A percentile compares a stretch with the other conserved stretches of the same genome.
These are phyloP conservation scores for Bombardia bombarda DNA, from an alignment of 495 filamentous ascomycete genomes.

Conservation along the genomic window DNA sequence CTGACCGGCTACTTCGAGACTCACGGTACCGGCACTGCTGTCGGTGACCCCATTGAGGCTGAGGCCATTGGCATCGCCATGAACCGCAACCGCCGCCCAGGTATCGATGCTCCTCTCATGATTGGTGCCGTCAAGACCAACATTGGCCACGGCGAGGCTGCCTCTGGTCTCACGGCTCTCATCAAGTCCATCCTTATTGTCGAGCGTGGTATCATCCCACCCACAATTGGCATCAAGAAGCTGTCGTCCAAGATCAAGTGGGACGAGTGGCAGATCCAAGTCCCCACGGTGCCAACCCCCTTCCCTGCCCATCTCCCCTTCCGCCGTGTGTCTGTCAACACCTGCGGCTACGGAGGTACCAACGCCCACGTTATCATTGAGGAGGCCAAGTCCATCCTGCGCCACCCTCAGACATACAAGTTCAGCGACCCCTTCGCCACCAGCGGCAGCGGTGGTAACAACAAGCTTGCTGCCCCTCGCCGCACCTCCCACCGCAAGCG, in stretches of 20 bases:
- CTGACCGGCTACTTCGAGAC: constrained; percentile 29
- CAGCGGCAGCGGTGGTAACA: too few relatives aligned
- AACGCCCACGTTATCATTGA: constrained; percentile 49
- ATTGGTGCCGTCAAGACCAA: constrained; percentile 39
- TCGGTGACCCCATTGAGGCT: constrained; percentile 27
- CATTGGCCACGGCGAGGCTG: constrained; percentile 33
- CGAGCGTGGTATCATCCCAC: constrained; percentile 28
- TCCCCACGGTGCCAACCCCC: background rate
- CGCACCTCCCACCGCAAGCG: too few relatives aligned
- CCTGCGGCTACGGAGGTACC: constrained; percentile 47
- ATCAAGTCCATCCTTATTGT: constrained; percentile 31
- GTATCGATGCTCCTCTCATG: too few relatives aligned
- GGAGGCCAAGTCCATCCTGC: background rate
- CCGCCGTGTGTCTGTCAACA: constrained; percentile 41
- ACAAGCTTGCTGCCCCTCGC: too few relatives aligned
- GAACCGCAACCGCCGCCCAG: background rate
- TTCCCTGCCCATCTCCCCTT: background rate
- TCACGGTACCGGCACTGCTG: constrained; percentile 22
- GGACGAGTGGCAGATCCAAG: background rate
- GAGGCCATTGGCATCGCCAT: constrained; percentile 16
- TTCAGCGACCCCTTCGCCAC: background rate
- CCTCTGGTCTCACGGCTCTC: constrained; percentile 26
- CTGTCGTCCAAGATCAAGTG: constrained; percentile 34
- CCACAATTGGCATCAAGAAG: constrained; percentile 21
- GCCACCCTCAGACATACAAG: background rate